Evolutionary conservation across 2,329 filamentous ascomycete species (phyloP), one percentile per base, ranked within the genome.

Genomic region (Hymenoscyphus salicellus): DNA sequence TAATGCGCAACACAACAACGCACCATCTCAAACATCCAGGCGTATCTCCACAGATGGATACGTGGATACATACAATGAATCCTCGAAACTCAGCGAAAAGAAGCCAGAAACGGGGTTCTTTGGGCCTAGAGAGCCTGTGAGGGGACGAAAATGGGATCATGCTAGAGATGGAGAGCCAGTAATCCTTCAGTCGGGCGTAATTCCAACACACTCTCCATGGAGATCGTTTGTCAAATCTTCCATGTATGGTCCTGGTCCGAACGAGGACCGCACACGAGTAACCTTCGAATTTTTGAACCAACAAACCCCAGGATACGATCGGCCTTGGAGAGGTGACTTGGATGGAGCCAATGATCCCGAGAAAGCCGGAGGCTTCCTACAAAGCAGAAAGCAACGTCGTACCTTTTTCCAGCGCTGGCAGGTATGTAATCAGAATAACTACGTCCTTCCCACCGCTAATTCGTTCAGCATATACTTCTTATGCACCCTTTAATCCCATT

Each of bases 401-500:
- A 68, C 68, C 17, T 63, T 75, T 2, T 33, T 72, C 8, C 66
- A 66, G 55, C 71, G 71, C 7, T 56, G 67, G n/a, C 74, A 74
- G 69, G 73, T 73, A 70, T 49, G 69, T 64, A 43, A 30, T n/a
- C 10, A 14, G 26, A 52, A 46, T 14, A 33, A 46, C 30, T 52
- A 8, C 4, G 46, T 26, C 30, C 57, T 11, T 23, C 20, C 20
- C 14, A 26, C 23, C 28, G 38, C 64, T 72, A 59, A 72, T 41
- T 14, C 32, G 17, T 17, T 16, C 56, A 75, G 73, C 68, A 71
- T 60, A 70, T 63, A 60, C 64, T 77, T 49, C 64, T 76, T n/a
- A 69, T 74, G 69, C 74, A 76, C 55, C 72, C 93, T 14, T 88
- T 97, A 69, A 90, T 97, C 0, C 95, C 95, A 2, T 81, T 97